Evolutionary conservation across 2,329 filamentous ascomycete species (phyloP).

Genomic region (Madurella fahalii): DNA sequence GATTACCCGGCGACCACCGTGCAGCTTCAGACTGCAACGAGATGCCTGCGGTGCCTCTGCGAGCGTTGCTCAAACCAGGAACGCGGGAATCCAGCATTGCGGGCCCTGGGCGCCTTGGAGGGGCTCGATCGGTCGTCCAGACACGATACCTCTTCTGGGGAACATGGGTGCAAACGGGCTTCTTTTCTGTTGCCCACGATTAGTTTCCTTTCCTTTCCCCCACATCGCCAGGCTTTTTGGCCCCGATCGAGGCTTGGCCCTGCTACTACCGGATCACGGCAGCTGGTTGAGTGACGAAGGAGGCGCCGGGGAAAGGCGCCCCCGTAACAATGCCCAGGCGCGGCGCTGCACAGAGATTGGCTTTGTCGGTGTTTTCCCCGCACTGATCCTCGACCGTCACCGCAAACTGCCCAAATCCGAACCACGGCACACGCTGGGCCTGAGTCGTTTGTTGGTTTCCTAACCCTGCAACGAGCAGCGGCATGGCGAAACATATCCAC

Average conservation of each 20-base stretch:
- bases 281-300: slow-evolving; percentile 15
- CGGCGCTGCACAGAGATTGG: slow-evolving; percentile 4
- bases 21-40: no score
- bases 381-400: neutral
- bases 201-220: neutral
- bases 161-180: no score
- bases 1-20: no score
- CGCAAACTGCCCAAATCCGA: neutral
- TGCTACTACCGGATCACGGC: slow-evolving; percentile 10
- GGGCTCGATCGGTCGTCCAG: neutral
- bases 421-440: neutral
- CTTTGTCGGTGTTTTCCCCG: slow-evolving; percentile 1
- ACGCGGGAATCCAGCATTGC: no score
- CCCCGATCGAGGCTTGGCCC: slow-evolving; percentile 9
- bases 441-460: neutral
- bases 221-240: neutral
- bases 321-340: slow-evolving; percentile 3
- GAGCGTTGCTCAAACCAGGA: no score
- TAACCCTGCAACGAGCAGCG: neutral
- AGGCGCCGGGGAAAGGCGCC: slow-evolving; percentile 2
- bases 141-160: no score
- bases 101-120: neutral
- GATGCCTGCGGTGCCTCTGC: no score
- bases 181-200: no score
- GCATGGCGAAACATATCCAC: neutral